These are phyloP conservation scores for Leptographium flavum DNA, from an alignment of 2,329 filamentous ascomycete genomes.

Conservation along the genomic window DNA sequence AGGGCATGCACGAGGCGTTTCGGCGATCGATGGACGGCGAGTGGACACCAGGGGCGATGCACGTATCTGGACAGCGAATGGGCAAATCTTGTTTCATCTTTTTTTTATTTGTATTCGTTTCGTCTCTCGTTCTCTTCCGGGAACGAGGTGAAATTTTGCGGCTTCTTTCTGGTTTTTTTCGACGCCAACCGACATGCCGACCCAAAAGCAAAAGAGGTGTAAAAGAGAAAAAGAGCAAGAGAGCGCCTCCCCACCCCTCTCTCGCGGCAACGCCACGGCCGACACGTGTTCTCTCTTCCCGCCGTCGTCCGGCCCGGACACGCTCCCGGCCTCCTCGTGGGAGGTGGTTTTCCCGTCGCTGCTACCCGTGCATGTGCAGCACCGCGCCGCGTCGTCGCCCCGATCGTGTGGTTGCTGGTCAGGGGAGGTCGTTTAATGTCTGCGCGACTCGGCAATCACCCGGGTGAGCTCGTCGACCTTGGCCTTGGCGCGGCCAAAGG, in stretches of 20 bases:
- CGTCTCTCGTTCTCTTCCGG: neutral
- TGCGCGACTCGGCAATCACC: constrained; percentile 92
- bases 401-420: too few species aligned
- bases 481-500: constrained; percentile 95
- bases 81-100: neutral
- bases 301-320: too few species aligned
- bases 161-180: constrained; percentile 4
- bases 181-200: constrained; percentile 12
- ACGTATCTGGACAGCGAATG: too few species aligned
- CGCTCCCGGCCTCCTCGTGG: too few species aligned
- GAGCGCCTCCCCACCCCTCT: too few species aligned
- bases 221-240: neutral
- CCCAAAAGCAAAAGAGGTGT: constrained; percentile 7
- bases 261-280: neutral
- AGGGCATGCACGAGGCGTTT: too few species aligned
- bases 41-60: too few species aligned
- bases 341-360: too few species aligned
- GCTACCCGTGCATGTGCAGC: too few species aligned
- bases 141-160: neutral
- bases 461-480: constrained; percentile 99
- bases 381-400: too few species aligned
- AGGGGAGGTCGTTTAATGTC: constrained; percentile 34
- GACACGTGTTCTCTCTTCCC: neutral
- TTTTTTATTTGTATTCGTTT: constrained; percentile 1
- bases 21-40: too few species aligned